phyloP scores from a whole-genome alignment of 2,329 filamentous ascomycete species.

The Microsporum canis region DNA sequence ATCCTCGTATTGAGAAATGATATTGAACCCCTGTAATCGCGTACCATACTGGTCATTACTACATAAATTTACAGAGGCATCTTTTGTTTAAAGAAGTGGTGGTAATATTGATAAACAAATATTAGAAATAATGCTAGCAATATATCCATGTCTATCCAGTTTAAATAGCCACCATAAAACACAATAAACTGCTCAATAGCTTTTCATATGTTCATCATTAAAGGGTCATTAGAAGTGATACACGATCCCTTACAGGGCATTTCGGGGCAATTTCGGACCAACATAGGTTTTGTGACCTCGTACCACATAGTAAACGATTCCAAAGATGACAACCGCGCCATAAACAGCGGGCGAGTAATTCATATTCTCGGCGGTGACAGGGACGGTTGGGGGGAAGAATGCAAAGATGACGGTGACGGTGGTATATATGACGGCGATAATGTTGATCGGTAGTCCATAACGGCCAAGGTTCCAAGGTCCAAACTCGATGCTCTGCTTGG shows the following conservation, averaged over 20 bases:
- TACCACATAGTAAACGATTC: slow-evolving; percentile 29
- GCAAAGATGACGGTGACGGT: slow-evolving; percentile 9
- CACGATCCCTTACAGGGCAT: background rate
- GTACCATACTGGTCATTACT: too few species aligned
- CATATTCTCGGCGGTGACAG: slow-evolving; percentile 6
- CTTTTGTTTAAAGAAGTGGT: background rate
- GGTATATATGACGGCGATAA: slow-evolving; percentile 8
- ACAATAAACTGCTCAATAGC: background rate
- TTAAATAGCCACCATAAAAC: background rate
- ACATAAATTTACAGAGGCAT: too few species aligned
- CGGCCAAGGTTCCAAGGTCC: slow-evolving; percentile 36
- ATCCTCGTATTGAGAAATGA: too few species aligned
- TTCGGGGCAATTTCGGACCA: background rate
- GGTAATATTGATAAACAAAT: background rate
- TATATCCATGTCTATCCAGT: background rate
- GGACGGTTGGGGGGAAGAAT: slow-evolving; percentile 7
- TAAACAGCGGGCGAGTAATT: slow-evolving; percentile 33
- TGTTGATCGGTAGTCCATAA: slow-evolving; percentile 16
- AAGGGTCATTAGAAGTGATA: background rate
- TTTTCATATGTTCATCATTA: background rate
- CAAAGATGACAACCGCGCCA: slow-evolving; percentile 28
- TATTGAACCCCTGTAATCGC: too few species aligned
- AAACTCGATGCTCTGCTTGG: slow-evolving; percentile 33
- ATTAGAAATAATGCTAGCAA: background rate
- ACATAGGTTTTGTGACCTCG: slow-evolving; percentile 13